Conservation (phyloP, 192 early-diverging fungal genomes). For the Funneliformis mosseae region DNA sequence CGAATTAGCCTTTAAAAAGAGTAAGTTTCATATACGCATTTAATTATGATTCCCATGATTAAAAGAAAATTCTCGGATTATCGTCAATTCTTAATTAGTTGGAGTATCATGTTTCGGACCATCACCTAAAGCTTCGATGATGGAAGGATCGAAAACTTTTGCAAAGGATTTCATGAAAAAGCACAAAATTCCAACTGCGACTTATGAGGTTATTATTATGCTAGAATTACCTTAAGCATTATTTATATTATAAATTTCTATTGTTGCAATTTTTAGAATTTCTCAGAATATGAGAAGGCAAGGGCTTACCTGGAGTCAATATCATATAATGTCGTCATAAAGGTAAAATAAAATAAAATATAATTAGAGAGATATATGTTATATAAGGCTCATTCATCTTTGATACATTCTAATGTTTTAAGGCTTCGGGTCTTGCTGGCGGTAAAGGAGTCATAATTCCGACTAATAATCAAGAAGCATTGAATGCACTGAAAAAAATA, state of each 20-base stretch:
- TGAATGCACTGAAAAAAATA: slow-evolving; percentile 80
- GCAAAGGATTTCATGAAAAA: slow-evolving; percentile 98
- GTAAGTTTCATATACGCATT: slow-evolving; percentile 49
- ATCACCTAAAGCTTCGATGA: slow-evolving; percentile 79
- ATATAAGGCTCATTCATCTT: slow-evolving; percentile 4
- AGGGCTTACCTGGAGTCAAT: slow-evolving; percentile 63
- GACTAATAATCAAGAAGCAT: slow-evolving; percentile 78
- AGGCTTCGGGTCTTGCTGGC: slow-evolving; percentile 94
- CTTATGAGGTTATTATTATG: slow-evolving; percentile 61
- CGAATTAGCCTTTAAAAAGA: slow-evolving; percentile 76
- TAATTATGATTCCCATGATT: not conserved
- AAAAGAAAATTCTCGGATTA: not conserved
- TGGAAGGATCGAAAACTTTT: slow-evolving; percentile 99
- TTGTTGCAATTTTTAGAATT: slow-evolving; percentile 51
- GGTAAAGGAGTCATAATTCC: slow-evolving; percentile 98
- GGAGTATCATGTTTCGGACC: slow-evolving; percentile 94
- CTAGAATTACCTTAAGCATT: not conserved
- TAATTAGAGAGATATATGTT: not conserved
- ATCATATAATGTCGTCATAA: slow-evolving; percentile 78
- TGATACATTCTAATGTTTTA: too few relatives aligned
- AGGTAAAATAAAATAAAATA: slow-evolving; percentile 50
- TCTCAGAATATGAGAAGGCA: slow-evolving; percentile 78
- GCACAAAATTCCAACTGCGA: slow-evolving; percentile 95
- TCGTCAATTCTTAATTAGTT: slow-evolving; percentile 45
- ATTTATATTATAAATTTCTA: not conserved